phyloP scores from a whole-genome alignment of 352 stramenopile genomes.

The Globisporangium splendens region DNA sequence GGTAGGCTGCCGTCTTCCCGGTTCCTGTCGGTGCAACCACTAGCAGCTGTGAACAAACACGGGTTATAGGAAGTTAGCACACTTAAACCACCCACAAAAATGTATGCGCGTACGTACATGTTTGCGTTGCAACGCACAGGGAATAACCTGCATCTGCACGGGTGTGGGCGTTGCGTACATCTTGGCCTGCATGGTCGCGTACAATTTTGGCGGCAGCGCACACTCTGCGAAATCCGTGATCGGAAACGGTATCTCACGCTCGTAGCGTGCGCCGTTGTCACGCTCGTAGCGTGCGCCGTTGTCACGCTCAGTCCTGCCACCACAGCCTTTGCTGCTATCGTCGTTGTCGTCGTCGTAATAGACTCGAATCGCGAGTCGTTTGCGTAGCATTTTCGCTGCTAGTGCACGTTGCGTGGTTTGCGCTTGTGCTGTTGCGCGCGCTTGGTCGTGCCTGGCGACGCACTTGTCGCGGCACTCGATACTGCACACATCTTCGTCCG shows the following conservation, averaged over 20 bases:
- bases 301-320: too few relatives aligned
- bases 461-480: constrained; percentile 66
- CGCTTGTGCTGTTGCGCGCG: background rate
- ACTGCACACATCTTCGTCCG: constrained; percentile 82
- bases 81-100: too few relatives aligned
- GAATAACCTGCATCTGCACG: constrained; percentile 77
- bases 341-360: constrained; percentile 3
- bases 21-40: constrained; percentile 62
- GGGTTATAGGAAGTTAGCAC: too few relatives aligned
- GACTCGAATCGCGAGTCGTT: constrained; percentile 33
- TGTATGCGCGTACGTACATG: constrained; percentile 47
- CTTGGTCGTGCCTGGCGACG: constrained; percentile 13
- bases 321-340: background rate
- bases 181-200: constrained; percentile 33
- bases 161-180: constrained; percentile 44
- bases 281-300: too few relatives aligned
- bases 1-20: constrained; percentile 65
- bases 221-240: constrained; percentile 18
- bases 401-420: constrained; percentile 6
- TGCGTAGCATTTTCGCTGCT: constrained; percentile 18
- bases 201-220: constrained; percentile 28
- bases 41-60: constrained; percentile 44
- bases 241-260: constrained; percentile 7
- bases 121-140: constrained; percentile 32
- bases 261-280: too few relatives aligned